Evolutionary conservation across 164 flowering plant genomes (phyloP).

Genomic region (Cinnamomum micranthum): DNA sequence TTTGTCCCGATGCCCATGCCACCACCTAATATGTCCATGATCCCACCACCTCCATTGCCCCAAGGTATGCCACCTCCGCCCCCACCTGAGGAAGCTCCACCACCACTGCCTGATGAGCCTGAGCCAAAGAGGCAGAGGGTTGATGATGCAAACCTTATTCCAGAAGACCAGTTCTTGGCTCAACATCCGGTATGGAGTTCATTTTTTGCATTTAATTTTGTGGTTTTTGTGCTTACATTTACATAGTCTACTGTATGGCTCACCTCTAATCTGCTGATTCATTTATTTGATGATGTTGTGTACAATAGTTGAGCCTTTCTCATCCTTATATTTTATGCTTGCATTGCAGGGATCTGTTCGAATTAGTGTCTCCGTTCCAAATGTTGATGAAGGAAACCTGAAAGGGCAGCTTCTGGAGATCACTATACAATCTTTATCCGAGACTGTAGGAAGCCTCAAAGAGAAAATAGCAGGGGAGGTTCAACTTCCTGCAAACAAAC

Average conservation of each 20-base stretch:
- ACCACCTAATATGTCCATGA: conserved; percentile 40
- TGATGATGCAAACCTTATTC: conserved; percentile 77
- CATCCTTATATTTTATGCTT: not conserved
- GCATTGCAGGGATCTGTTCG: conserved; percentile 71
- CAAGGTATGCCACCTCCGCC: conserved; percentile 95
- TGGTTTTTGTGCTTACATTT: not conserved
- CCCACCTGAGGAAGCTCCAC: conserved; percentile 94
- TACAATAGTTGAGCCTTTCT: not conserved
- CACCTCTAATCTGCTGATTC: not conserved
- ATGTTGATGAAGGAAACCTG: conserved; percentile 89
- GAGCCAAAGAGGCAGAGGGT: conserved; percentile 96
- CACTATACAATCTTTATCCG: conserved; percentile 74
- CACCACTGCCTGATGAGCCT: conserved; percentile 96
- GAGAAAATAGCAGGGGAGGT: conserved; percentile 97
- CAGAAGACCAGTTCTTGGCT: conserved; percentile 91
- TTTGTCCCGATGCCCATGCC: conserved; percentile 46
- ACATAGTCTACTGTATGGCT: not conserved
- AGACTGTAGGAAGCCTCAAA: conserved; percentile 87
- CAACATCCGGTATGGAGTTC: conserved; percentile 69
- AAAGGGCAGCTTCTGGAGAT: conserved; percentile 89
- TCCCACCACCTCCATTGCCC: conserved; percentile 47
- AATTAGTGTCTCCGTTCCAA: conserved; percentile 75
- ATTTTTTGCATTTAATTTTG: not conserved
- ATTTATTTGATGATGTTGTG: not conserved
- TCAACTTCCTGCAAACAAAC: conserved; percentile 97